Conservation (phyloP, 2,329 filamentous ascomycete species). For the Pezicula rhizophila region DNA sequence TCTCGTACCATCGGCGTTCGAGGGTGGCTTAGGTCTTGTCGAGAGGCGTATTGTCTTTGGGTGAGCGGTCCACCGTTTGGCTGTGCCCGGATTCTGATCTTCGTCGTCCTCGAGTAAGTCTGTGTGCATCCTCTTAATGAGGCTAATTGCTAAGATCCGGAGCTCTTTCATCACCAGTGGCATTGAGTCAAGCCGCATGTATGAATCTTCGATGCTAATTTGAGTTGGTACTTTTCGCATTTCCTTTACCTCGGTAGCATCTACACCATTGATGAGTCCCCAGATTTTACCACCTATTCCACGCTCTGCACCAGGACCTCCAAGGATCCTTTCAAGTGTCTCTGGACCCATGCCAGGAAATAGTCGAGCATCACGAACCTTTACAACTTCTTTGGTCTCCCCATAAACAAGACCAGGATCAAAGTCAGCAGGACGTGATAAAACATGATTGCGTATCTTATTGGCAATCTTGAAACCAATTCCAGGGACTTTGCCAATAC, state of each 20-base stretch:
- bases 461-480: constrained; percentile 76
- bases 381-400: constrained; percentile 49
- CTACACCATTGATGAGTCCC: constrained; percentile 74
- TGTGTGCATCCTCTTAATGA: constrained; percentile 71
- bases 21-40: constrained; percentile 56
- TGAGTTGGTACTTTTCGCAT: constrained; percentile 71
- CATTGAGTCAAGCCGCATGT: constrained; percentile 61
- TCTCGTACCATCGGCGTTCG: constrained; percentile 46
- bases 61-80: constrained; percentile 63
- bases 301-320: constrained; percentile 62
- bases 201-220: constrained; percentile 94
- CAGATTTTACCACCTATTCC: constrained; percentile 70
- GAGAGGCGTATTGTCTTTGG: constrained; percentile 79
- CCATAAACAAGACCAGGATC: constrained; percentile 40
- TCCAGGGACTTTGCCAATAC: constrained; percentile 76
- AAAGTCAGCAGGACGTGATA: constrained; percentile 36
- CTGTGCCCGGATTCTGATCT: constrained; percentile 9
- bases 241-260: constrained; percentile 66
- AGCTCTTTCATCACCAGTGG: constrained; percentile 63
- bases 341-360: constrained; percentile 57
- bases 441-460: constrained; percentile 56
- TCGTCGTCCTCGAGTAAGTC: constrained; percentile 56
- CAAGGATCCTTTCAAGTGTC: constrained; percentile 62
- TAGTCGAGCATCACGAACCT: constrained; percentile 58
- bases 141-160: constrained; percentile 57